Evolutionary conservation across 768 basidiomycete genomes (phyloP), one percentile per base, ranked within the genome.

Genomic region (Suillus occidentalis): DNA sequence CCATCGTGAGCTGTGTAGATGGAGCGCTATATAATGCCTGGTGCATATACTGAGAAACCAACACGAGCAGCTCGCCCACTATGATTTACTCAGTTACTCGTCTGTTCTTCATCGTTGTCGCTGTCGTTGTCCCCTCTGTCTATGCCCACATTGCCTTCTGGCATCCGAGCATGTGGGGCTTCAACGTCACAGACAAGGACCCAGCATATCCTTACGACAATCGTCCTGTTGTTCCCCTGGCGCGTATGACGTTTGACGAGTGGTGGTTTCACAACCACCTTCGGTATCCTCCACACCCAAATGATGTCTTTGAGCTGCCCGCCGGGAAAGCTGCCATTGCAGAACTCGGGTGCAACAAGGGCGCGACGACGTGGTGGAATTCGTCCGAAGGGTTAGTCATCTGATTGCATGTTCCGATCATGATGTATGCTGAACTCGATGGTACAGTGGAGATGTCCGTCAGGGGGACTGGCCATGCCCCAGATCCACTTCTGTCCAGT

Each of bases 231-330:
- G 71, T 72, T 12, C 81, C 81, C 7, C 66, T 82, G 4, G 68
- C 69, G 43, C 47, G 73, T 61, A 63, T 68, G 28, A 40, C 72
- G 6, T 80, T 80, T 65, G 6, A 39, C 6, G 67, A 77, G 43
- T 80, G 79, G 80, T 82, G 79, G 79, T 76, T 79, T 49, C 80
- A 80, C 64, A 69, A 69, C 28, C 72, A 78, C 61, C 65, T 79
- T 10, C 65, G 58, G 37, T 65, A 72, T 43, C 79, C 79, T 4
- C 78, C 79, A 2, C 65, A 74, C 60, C 60, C 68, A 7, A 66
- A 66, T 6, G 75, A 78, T 59, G 63, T 78, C 68, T 63, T 78
- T 56, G 70, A 76, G 58, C 63, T 80, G 43, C 75, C 75, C 36
- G 77, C 75, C 36, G 76, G 78, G 39, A 63, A 68, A 22, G 64